A percentile compares a stretch with the other conserved stretches of the same genome.
phyloP scores from a whole-genome alignment of 495 filamentous ascomycete genomes.

The Podospora tetraspora region DNA sequence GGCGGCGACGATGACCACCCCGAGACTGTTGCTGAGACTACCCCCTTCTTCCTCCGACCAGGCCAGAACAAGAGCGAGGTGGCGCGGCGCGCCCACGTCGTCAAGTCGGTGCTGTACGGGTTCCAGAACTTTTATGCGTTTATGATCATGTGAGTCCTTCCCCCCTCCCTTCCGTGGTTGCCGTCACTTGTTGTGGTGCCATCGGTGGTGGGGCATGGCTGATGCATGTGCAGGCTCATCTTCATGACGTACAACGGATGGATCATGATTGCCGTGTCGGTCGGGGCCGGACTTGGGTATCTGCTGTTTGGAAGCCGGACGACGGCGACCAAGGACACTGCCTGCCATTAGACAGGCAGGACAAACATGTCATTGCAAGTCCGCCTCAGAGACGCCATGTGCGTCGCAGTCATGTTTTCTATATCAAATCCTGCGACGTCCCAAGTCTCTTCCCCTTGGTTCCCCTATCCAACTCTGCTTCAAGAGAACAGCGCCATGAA shows the following conservation, averaged over 20 bases:
- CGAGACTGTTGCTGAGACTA: slow-evolving; percentile 52
- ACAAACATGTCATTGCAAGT: not conserved
- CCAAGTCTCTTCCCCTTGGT: not conserved
- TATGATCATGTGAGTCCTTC: slow-evolving; percentile 87
- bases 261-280: slow-evolving; percentile 87
- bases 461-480: not conserved
- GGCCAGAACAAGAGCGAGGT: slow-evolving; percentile 50
- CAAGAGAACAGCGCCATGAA: not conserved
- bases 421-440: not conserved
- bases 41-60: slow-evolving; percentile 44
- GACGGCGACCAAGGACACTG: slow-evolving; percentile 70
- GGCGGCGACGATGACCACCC: slow-evolving; percentile 7
- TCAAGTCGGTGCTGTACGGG: slow-evolving; percentile 80
- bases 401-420: not conserved
- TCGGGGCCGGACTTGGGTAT: slow-evolving; percentile 87
- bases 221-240: slow-evolving; percentile 62
- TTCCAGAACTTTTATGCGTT: slow-evolving; percentile 98
- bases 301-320: slow-evolving; percentile 68
- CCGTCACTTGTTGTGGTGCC: not conserved
- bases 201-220: not conserved
- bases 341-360: slow-evolving; percentile 67
- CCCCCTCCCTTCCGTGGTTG: not conserved
- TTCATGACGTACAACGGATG: slow-evolving; percentile 99
- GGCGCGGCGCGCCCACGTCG: slow-evolving; percentile 59
- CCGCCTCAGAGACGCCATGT: not conserved